Conservation (phyloP, 1,284 basidiomycete species). For the Farysia itapuensis region DNA sequence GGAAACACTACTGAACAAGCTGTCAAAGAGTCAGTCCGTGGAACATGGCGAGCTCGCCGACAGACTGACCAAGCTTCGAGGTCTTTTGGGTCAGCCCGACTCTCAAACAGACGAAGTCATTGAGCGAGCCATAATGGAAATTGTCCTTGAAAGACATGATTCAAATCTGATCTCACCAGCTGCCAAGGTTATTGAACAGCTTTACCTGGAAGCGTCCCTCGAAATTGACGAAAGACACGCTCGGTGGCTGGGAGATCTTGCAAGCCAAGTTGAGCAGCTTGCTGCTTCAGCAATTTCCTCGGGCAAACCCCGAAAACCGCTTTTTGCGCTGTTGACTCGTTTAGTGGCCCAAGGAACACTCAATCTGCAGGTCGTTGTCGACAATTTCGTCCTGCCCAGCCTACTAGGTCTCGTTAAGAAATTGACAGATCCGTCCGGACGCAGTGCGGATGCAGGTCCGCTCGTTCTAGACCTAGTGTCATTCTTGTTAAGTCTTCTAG, state of each 20-base stretch:
- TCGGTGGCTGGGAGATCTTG: slow-evolving; percentile 24
- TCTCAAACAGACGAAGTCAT: slow-evolving; percentile 29
- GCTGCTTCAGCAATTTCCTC: neutral
- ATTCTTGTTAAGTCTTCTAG: neutral
- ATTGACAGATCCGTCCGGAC: slow-evolving; percentile 25
- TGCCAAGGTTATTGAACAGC: slow-evolving; percentile 28
- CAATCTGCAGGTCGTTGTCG: slow-evolving; percentile 28
- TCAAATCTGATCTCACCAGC: slow-evolving; percentile 5
- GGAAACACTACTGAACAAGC: slow-evolving; percentile 13
- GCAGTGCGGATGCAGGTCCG: slow-evolving; percentile 3
- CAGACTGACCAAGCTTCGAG: slow-evolving; percentile 17
- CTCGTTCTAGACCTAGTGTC: neutral
- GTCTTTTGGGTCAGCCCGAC: slow-evolving; percentile 20
- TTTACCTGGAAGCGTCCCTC: slow-evolving; percentile 35
- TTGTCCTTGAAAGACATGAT: slow-evolving; percentile 9
- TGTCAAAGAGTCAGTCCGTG: neutral
- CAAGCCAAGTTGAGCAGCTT: slow-evolving; percentile 7
- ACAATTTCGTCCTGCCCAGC: slow-evolving; percentile 21
- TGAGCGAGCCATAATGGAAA: slow-evolving; percentile 26
- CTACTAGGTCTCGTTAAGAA: slow-evolving; percentile 5
- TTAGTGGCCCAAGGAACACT: slow-evolving; percentile 28
- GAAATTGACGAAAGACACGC: slow-evolving; percentile 38
- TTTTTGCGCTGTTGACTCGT: slow-evolving; percentile 8
- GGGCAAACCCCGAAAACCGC: slow-evolving; percentile 3
- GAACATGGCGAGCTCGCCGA: slow-evolving; percentile 7